A percentile compares a stretch with the other conserved stretches of the same genome.
These are phyloP conservation scores for Emmonsia crescens DNA, from an alignment of 2,329 filamentous ascomycete genomes.

Conservation along the genomic window DNA sequence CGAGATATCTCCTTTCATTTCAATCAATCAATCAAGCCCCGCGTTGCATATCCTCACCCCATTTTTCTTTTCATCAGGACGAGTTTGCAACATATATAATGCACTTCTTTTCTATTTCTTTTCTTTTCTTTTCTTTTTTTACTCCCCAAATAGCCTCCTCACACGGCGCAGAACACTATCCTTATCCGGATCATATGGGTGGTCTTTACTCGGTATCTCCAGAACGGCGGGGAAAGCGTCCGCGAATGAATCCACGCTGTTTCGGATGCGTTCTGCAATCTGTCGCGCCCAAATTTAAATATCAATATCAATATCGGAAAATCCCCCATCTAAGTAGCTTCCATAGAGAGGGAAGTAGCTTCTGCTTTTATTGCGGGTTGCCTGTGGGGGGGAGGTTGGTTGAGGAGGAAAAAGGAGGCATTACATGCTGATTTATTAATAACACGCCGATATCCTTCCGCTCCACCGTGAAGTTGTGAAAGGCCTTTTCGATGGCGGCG, in stretches of 20 bases:
- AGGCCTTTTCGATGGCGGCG: conserved; percentile 75
- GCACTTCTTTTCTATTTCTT: not conserved
- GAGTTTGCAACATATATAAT: not conserved
- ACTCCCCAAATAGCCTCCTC: conserved; percentile 56
- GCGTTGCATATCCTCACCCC: too few relatives aligned
- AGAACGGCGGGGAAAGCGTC: conserved; percentile 92
- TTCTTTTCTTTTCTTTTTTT: conserved; percentile 2
- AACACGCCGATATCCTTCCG: conserved; percentile 95
- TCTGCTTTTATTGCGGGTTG: not conserved
- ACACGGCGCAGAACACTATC: conserved; percentile 93
- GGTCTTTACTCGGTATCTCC: conserved; percentile 97
- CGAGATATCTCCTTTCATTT: not conserved
- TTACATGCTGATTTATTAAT: conserved; percentile 93
- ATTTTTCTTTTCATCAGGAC: too few relatives aligned
- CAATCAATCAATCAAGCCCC: not conserved
- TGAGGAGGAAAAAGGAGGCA: conserved; percentile 17
- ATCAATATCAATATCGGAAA: not conserved
- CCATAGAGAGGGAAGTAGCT: not conserved
- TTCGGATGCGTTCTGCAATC: conserved; percentile 89
- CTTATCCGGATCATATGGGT: conserved; percentile 97
- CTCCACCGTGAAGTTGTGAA: conserved; percentile 76
- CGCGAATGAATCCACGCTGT: conserved; percentile 81
- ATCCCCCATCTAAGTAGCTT: too few relatives aligned
- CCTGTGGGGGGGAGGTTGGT: too few relatives aligned
- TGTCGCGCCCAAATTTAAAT: conserved; percentile 28